Evolutionary conservation across 257 asterid species (phyloP).

Genomic region (Gentiana macrophylla): DNA sequence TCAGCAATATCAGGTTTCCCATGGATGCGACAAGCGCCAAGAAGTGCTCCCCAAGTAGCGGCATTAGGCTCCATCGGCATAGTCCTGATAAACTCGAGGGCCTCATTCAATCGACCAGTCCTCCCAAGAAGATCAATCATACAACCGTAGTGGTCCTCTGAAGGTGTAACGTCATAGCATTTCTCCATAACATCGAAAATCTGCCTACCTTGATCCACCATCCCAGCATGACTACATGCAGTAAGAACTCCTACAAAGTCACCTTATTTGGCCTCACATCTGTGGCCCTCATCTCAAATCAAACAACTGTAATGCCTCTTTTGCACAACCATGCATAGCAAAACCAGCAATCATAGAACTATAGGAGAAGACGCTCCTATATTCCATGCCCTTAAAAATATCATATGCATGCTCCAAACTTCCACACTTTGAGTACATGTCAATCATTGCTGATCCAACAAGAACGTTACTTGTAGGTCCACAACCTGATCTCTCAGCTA

Average conservation of each 20-base stretch:
- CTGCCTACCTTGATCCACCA: constrained; percentile 43
- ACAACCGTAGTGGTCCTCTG: constrained; percentile 54
- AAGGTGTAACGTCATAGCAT: constrained; percentile 29
- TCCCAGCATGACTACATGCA: constrained; percentile 77
- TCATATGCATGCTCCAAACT: constrained; percentile 42
- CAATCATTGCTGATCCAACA: constrained; percentile 72
- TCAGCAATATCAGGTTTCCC: constrained; percentile 62
- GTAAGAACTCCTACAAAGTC: constrained; percentile 64
- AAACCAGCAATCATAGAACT: constrained; percentile 67
- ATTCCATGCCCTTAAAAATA: constrained; percentile 33
- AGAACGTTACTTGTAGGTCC: constrained; percentile 31
- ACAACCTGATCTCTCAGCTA: constrained; percentile 46
- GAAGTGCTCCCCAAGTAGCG: constrained; percentile 81
- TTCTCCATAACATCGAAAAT: constrained; percentile 51
- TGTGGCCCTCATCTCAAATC: constrained; percentile 55
- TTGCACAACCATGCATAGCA: constrained; percentile 62
- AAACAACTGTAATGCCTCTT: constrained; percentile 46
- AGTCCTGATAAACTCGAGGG: constrained; percentile 30
- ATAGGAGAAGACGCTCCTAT: constrained; percentile 54
- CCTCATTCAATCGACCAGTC: constrained; percentile 53
- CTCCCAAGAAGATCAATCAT: constrained; percentile 68
- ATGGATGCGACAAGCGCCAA: constrained; percentile 56
- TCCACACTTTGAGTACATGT: constrained; percentile 91
- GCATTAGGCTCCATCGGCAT: constrained; percentile 68
- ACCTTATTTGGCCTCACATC: constrained; percentile 54